Evolutionary conservation across 1,284 basidiomycete genomes (phyloP), one percentile per base, ranked within the genome.

Genomic region (Cryptococcus sp.): DNA sequence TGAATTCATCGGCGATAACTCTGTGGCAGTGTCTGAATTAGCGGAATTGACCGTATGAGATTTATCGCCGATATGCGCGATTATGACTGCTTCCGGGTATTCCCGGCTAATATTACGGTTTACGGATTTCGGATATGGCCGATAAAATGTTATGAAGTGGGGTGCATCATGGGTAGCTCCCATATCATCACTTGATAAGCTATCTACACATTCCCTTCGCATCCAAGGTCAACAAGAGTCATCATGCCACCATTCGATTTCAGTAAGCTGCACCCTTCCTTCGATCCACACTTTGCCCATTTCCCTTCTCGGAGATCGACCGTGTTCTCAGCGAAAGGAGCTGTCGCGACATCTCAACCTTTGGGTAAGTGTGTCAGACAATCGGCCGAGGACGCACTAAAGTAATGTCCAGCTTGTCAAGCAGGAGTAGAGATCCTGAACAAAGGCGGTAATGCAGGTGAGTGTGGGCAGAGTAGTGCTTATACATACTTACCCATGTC

Each of bases 311-410:
- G 73, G n/a, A 51, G 72, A 35, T 73, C 71, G 3, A 68, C 71
- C 4, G 63, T 75, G 46, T 71, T 70, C 58, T 71, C 67, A 1
- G 64, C 87, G 4, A 94, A 93, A 72, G 93, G 92, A 6, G 78
- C 94, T 35, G 88, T 96, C 2, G 83, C 90, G 5, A 87, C 86
- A n/a, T 89, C 89, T 15, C 92, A 97, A 71, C 91, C 94, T 41
- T 80, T 96, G 30, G 66, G 66, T 67, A 44, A 43, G 57, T 51
- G 58, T 52, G 30, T 38, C 30, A n/a, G 6, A 44, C n/a, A 44
- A 42, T 15, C 44, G 41, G 46, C 37, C 37, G 23, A 53, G 43
- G 36, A 45, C 11, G 47, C 7, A 13, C 42, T 61, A 64, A 43
- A 66, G 38, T 8, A 7, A 34, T 4, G 2, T 23, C 31, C 42